Conservation (phyloP, 1,284 basidiomycete species). For the Agroathelia rolfsii region DNA sequence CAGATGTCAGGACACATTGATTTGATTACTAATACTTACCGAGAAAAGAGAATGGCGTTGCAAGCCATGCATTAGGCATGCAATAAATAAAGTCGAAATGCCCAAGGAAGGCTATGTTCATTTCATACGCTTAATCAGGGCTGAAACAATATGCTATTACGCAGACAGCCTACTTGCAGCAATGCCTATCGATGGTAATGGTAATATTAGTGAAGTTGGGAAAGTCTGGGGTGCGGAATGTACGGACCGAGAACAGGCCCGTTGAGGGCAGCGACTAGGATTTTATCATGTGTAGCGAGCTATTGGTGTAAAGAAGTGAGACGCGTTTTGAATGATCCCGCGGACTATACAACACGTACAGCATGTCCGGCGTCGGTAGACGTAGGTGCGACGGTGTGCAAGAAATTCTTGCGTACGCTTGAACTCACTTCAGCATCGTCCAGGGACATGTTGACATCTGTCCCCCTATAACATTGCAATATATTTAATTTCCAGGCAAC, state of each 20-base stretch:
- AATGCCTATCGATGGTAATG: no score
- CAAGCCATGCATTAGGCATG: conserved; percentile 51
- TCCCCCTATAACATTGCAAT: conserved; percentile 29
- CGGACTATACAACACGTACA: conserved; percentile 21
- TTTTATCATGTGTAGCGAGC: not conserved
- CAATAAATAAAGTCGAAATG: conserved; percentile 68
- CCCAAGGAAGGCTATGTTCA: conserved; percentile 57
- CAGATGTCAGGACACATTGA: conserved; percentile 4
- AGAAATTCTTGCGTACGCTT: conserved; percentile 34
- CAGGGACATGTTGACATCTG: conserved; percentile 38
- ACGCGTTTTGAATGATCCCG: not conserved
- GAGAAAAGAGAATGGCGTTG: conserved; percentile 59
- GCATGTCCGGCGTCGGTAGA: conserved; percentile 55
- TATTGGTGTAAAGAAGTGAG: conserved; percentile 52
- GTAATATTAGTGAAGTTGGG: conserved; percentile 3
- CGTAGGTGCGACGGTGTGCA: conserved; percentile 31
- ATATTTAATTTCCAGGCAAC: not conserved
- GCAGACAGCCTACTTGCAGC: conserved; percentile 42
- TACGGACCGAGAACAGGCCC: conserved; percentile 59
- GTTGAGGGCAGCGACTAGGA: conserved; percentile 53
- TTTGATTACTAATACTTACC: conserved; percentile 29
- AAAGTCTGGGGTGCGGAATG: not conserved
- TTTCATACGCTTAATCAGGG: not conserved
- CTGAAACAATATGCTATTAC: no score
- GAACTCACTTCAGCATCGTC: conserved; percentile 9